A percentile compares a stretch with the other conserved stretches of the same genome.
Conservation (phyloP, 1,139 yeast species). For the Pichia sp. region DNA sequence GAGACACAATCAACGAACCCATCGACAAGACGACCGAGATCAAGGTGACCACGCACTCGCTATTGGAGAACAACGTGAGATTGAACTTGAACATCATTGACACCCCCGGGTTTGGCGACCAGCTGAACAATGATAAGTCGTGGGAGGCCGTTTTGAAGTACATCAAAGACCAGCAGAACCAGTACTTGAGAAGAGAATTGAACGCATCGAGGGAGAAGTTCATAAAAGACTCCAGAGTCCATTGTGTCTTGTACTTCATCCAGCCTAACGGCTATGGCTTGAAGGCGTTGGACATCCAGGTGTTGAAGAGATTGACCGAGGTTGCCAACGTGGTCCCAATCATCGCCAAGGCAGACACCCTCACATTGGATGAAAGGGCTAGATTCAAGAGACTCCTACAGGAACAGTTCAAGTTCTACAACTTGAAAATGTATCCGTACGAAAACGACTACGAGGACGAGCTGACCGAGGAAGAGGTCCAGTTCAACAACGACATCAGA, state of each 20-base stretch:
- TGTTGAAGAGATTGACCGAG: slow-evolving; percentile 80
- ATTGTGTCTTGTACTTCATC: slow-evolving; percentile 85
- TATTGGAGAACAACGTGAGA: slow-evolving; percentile 82
- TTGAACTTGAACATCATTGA: slow-evolving; percentile 85
- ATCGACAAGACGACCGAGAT: slow-evolving; percentile 87
- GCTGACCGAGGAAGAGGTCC: slow-evolving; percentile 73
- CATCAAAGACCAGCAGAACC: slow-evolving; percentile 93
- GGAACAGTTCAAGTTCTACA: slow-evolving; percentile 68
- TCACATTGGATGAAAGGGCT: slow-evolving; percentile 80
- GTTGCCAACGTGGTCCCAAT: slow-evolving; percentile 93
- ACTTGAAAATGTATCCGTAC: slow-evolving; percentile 81
- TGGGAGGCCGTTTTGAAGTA: slow-evolving; percentile 97
- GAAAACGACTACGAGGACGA: slow-evolving; percentile 49
- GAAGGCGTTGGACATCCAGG: slow-evolving; percentile 75
- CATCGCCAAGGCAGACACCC: slow-evolving; percentile 87
- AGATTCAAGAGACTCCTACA: slow-evolving; percentile 72
- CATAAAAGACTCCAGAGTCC: slow-evolving; percentile 89
- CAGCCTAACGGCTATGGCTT: slow-evolving; percentile 84
- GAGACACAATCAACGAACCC: slow-evolving; percentile 62
- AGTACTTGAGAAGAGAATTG: slow-evolving; percentile 87
- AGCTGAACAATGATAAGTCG: slow-evolving; percentile 88
- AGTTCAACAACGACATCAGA: slow-evolving; percentile 70
- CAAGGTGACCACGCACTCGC: slow-evolving; percentile 61
- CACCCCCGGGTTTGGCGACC: slow-evolving; percentile 98
- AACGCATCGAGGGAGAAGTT: slow-evolving; percentile 89